These are phyloP conservation scores for Fusarium proliferatum DNA, from an alignment of 2,329 filamentous ascomycete genomes.

Conservation along the genomic window DNA sequence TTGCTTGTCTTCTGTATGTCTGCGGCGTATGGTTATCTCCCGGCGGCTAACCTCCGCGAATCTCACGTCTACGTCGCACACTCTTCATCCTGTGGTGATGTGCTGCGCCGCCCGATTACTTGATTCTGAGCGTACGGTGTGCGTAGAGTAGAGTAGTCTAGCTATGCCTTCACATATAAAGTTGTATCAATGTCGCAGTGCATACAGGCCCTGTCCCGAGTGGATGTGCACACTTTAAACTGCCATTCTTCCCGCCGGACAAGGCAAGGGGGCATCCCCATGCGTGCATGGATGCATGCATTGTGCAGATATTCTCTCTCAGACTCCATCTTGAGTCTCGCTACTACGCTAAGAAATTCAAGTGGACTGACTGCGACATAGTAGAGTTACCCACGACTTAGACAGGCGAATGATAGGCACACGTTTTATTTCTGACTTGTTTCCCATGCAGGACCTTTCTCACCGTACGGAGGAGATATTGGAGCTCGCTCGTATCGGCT, in stretches of 20 bases:
- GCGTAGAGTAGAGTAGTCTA: not conserved
- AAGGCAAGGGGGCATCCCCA: conserved; percentile 1
- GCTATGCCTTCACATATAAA: not conserved
- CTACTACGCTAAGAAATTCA: not conserved
- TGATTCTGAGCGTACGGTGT: not conserved
- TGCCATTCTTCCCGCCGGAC: not conserved
- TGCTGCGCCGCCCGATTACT: conserved; percentile 4
- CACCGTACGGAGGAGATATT: conserved; percentile 6
- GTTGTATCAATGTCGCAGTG: not conserved
- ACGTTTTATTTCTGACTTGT: not conserved
- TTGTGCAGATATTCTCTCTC: not conserved
- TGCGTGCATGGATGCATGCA: not conserved
- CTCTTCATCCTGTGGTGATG: not conserved
- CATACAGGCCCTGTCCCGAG: not conserved
- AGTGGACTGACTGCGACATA: conserved; percentile 16
- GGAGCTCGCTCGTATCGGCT: conserved; percentile 38
- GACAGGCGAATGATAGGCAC: not conserved
- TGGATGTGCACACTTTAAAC: conserved; percentile 4
- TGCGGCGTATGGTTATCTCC: conserved; percentile 8
- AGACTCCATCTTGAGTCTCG: not conserved
- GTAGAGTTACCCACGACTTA: not conserved
- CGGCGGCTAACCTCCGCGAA: conserved; percentile 15
- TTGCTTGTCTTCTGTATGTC: not conserved
- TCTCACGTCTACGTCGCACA: not conserved
- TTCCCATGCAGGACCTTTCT: not conserved